Evolutionary conservation across 805 yeast genomes (phyloP).

Genomic region (Phaffomyces antillensis): DNA sequence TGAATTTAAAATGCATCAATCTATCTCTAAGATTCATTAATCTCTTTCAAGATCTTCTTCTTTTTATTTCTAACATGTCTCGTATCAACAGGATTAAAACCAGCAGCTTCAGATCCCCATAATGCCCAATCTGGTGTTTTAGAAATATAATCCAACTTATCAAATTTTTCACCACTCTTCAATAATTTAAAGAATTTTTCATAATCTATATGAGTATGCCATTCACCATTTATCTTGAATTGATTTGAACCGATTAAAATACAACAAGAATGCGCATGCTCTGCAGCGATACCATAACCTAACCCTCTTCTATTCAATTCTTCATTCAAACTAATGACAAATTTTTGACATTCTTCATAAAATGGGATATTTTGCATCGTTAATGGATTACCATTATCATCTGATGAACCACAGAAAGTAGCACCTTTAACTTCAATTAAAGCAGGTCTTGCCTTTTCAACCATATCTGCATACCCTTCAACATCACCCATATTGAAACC

Average conservation of each 20-base stretch:
- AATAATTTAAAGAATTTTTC: conserved; percentile 65
- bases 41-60: conserved; percentile 6
- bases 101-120: conserved; percentile 80
- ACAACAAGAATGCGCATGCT: conserved; percentile 94
- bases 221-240: conserved; percentile 61
- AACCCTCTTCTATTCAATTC: conserved; percentile 63
- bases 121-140: conserved; percentile 89
- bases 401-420: conserved; percentile 87
- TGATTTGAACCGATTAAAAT: conserved; percentile 71
- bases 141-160: conserved; percentile 71
- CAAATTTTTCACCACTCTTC: conserved; percentile 56
- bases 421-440: conserved; percentile 93
- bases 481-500: conserved; percentile 85
- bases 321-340: conserved; percentile 56
- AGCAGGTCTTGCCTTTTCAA: conserved; percentile 73
- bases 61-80: conserved; percentile 27
- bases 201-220: conserved; percentile 90
- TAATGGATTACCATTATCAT: conserved; percentile 76
- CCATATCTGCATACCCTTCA: conserved; percentile 80
- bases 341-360: conserved; percentile 78
- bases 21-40: background rate
- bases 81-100: conserved; percentile 83
- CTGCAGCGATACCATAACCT: conserved; percentile 81
- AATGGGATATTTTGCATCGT: conserved; percentile 96
- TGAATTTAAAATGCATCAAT: no score